phyloP scores from a whole-genome alignment of 345 rosid species.

The Erucastrum elatum region DNA sequence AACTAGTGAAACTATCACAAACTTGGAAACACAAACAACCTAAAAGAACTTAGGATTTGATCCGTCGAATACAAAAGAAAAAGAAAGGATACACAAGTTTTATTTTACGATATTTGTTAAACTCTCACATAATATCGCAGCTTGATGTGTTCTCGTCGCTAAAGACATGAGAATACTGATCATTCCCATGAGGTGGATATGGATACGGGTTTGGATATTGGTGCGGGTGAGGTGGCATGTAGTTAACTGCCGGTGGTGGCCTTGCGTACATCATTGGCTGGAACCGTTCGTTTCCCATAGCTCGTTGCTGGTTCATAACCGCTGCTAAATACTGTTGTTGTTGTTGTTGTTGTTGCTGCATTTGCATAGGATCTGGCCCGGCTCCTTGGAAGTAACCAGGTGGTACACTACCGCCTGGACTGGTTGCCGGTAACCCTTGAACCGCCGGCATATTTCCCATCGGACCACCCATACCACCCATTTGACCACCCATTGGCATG shows the following conservation, averaged over 20 bases:
- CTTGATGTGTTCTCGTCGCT: conserved; percentile 90
- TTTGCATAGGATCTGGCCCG: conserved; percentile 65
- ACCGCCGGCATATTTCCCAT: conserved; percentile 60
- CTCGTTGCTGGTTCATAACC: conserved; percentile 87
- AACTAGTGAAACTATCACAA: conserved; percentile 28
- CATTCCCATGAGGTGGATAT: conserved; percentile 30
- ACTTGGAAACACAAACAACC: background rate
- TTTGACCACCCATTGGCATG: conserved; percentile 41
- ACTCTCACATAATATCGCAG: conserved; percentile 79
- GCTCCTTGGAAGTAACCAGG: conserved; percentile 67
- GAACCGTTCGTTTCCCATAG: conserved; percentile 75
- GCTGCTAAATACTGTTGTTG: conserved; percentile 68
- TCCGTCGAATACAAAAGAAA: conserved; percentile 6
- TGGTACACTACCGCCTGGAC: conserved; percentile 41
- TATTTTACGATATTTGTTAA: background rate
- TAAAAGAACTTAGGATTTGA: conserved; percentile 15
- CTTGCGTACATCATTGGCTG: conserved; percentile 91
- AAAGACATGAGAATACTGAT: conserved; percentile 57
- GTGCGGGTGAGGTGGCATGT: conserved; percentile 58
- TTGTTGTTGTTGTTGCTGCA: conserved; percentile 56
- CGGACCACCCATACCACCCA: conserved; percentile 45
- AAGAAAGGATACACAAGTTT: conserved; percentile 28
- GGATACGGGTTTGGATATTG: conserved; percentile 47
- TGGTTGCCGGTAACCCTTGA: conserved; percentile 75
- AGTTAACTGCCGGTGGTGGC: conserved; percentile 84